phyloP scores from a whole-genome alignment of 768 basidiomycete genomes.

The Filobasidium wieringae region DNA sequence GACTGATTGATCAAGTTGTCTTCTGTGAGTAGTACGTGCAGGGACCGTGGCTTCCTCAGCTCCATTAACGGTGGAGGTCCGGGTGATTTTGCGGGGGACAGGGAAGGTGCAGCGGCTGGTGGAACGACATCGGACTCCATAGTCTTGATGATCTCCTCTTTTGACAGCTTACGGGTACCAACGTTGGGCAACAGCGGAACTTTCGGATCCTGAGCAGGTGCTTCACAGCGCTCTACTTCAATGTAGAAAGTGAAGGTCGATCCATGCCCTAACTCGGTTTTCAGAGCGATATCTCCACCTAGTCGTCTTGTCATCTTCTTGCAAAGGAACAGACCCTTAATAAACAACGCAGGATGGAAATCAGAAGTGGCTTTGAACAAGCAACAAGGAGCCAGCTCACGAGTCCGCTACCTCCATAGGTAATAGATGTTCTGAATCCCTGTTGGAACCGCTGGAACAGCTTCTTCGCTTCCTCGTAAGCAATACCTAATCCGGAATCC shows the following conservation, averaged over 20 bases:
- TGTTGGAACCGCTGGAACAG: conserved; percentile 32
- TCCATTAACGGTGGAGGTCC: background rate
- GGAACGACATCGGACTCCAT: background rate
- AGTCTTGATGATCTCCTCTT: background rate
- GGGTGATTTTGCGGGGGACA: background rate
- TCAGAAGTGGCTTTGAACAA: background rate
- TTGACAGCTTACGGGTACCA: too few species aligned
- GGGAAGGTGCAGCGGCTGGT: background rate
- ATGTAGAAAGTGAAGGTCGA: conserved; percentile 18
- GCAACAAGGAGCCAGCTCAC: background rate
- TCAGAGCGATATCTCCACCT: conserved; percentile 20
- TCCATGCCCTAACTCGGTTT: conserved; percentile 12
- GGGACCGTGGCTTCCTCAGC: background rate
- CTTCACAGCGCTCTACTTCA: background rate
- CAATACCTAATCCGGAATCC: conserved; percentile 29
- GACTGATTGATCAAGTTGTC: conserved; percentile 16
- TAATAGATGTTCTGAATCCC: conserved; percentile 20
- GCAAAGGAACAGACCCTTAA: conserved; percentile 24
- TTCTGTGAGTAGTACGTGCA: conserved; percentile 9
- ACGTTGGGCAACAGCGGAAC: background rate
- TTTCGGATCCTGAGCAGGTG: background rate
- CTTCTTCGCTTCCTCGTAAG: conserved; percentile 17
- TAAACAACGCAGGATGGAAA: too few species aligned
- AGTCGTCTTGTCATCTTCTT: conserved; percentile 18
- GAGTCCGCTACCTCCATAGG: conserved; percentile 24